Conservation (phyloP, 2,329 filamentous ascomycete genomes). For the Cladosporium sp. region DNA sequence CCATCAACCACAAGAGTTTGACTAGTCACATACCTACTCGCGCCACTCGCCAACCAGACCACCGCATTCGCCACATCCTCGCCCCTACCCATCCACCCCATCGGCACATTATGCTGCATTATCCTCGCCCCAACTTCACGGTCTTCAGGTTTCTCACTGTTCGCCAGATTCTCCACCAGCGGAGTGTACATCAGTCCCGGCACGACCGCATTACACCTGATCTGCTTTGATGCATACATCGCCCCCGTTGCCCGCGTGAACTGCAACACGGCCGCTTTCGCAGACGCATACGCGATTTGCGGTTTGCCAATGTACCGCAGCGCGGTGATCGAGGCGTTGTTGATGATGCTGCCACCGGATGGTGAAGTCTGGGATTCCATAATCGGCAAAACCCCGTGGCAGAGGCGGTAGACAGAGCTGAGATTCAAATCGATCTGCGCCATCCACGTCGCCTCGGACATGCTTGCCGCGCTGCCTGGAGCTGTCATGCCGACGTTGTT, state of each 20-base stretch:
- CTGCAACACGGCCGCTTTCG: conserved; percentile 27
- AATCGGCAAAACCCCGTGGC: conserved; percentile 49
- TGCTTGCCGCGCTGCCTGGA: conserved; percentile 43
- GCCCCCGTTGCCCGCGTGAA: conserved; percentile 35
- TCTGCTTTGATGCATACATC: conserved; percentile 42
- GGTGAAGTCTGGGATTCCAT: conserved; percentile 46
- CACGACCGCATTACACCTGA: conserved; percentile 52
- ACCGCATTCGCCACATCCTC: conserved; percentile 76
- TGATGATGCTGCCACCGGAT: conserved; percentile 35
- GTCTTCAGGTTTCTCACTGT: conserved; percentile 41
- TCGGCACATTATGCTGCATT: conserved; percentile 55
- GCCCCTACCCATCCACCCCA: conserved; percentile 55
- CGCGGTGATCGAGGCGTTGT: conserved; percentile 50
- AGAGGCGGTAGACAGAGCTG: conserved; percentile 51
- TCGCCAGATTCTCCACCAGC: conserved; percentile 43
- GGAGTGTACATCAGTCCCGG: conserved; percentile 56
- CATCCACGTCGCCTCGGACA: conserved; percentile 49
- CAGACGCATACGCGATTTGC: conserved; percentile 49
- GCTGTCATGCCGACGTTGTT: conserved; percentile 47
- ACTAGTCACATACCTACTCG: conserved; percentile 80
- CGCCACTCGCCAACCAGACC: conserved; percentile 78
- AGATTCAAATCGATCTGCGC: conserved; percentile 53
- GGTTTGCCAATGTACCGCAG: conserved; percentile 48
- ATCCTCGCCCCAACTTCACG: conserved; percentile 49
- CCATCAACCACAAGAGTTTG: conserved; percentile 55